Base-by-base conservation (phyloP, 441 rosid species). In the Brassica balearica region DNA sequence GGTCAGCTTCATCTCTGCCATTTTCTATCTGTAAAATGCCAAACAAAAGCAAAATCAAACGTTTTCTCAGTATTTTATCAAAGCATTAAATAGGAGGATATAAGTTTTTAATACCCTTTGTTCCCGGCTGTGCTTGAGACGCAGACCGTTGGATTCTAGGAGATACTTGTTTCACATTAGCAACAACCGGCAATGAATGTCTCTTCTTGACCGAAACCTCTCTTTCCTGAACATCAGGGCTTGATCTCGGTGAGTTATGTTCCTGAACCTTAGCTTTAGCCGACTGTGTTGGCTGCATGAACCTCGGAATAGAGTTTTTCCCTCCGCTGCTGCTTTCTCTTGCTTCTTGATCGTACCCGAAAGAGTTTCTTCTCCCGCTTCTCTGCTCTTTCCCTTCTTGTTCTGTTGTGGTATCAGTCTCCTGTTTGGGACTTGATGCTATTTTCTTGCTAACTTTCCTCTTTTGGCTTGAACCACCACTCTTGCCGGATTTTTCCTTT, bases 261-360 rank as follows among this genome's bases (percentile, higher is more conserved):
- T 92, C 90, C 59, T 86, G 83, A 71, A 92, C 43, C 90, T 96
- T 93, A 38, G 98, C 98, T 86, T 84, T 91, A 11, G 97, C 99
- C 20, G 99, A 96, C 83, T 93, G 86, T 9, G 98, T 93, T 62
- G 87, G 97, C 84, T 89, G 97, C 99, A 96, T 96, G 90, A 96
- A 96, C 66, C 78, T 93, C 11, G 98, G 99, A 68, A 93, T 58
- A 67, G 96, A 86, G 80, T 74, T 86, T 77, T 87, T 89, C 73
- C 89, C 88, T 67, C 85, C 86, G 69, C 92, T 85, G 27, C 27
- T 2, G 82, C 92, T 85, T 67, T 90, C 94, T 77, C 91, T 85
- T 68, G 92, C 87, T 75, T 92, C 98, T 87, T 88, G 91, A 61
- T 86, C 95, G 75, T 48, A 84, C 73, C 91, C 96, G 65, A 92